Conservation (phyloP, 441 rosid genomes). For the Jatropha podagrica region DNA sequence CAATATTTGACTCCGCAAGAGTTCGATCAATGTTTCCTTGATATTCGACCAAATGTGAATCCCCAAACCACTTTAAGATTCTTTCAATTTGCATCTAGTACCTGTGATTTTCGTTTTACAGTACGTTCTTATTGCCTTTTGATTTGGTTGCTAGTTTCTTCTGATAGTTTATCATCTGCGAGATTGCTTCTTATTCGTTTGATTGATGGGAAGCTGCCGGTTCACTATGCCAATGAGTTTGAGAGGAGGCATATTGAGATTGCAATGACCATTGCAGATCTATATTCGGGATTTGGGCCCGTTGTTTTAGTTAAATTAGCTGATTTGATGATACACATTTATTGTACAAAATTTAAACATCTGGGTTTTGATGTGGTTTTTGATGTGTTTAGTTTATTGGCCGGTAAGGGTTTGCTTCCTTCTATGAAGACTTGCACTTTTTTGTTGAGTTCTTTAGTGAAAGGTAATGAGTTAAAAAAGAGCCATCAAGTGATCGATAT, state of each 20-base stretch:
- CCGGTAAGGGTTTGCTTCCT: conserved; percentile 53
- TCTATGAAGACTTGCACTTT: conserved; percentile 60
- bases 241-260: conserved; percentile 39
- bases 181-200: conserved; percentile 59
- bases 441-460: conserved; percentile 61
- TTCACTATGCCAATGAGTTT: conserved; percentile 23
- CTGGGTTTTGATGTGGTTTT: conserved; percentile 47
- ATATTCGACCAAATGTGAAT: conserved; percentile 23
- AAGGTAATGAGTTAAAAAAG: conserved; percentile 50
- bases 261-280: conserved; percentile 47
- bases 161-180: conserved; percentile 48
- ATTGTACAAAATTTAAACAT: conserved; percentile 57
- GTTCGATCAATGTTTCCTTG: conserved; percentile 48
- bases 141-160: conserved; percentile 49
- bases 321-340: conserved; percentile 65
- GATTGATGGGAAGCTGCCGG: conserved; percentile 54
- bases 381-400: conserved; percentile 50
- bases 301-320: conserved; percentile 32
- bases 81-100: conserved; percentile 56
- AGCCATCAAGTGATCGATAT: conserved; percentile 50
- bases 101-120: conserved; percentile 55
- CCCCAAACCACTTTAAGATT: conserved; percentile 49
- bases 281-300: conserved; percentile 34
- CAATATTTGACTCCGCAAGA: conserved; percentile 51
- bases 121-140: conserved; percentile 64